Evolutionary conservation across 768 basidiomycete genomes (phyloP).

Genomic region (Mycena galericulata): DNA sequence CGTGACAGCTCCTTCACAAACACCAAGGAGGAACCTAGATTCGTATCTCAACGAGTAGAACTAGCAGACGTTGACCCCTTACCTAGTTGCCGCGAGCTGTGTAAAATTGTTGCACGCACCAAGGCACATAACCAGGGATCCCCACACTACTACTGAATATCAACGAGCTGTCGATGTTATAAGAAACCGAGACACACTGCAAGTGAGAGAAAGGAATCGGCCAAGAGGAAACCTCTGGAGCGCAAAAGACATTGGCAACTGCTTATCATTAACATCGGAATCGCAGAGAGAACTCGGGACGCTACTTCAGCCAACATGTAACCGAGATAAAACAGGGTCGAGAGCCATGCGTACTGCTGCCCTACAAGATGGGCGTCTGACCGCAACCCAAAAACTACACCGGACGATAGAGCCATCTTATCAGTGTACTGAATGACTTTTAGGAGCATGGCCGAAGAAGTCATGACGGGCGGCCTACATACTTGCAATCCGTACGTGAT

Average conservation of each 20-base stretch:
- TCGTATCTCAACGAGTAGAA: not conserved
- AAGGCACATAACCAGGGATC: slow-evolving; percentile 19
- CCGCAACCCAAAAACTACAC: slow-evolving; percentile 20
- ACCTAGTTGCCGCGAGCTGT: slow-evolving; percentile 21
- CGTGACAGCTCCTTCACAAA: slow-evolving; percentile 9
- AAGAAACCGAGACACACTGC: not conserved
- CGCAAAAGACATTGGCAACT: slow-evolving; percentile 25
- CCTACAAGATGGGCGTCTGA: slow-evolving; percentile 24
- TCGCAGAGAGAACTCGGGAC: not conserved
- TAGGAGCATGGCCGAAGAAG: not conserved
- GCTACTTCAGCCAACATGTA: slow-evolving; percentile 22
- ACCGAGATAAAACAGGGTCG: slow-evolving; percentile 18
- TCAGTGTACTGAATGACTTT: slow-evolving; percentile 13
- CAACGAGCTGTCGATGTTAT: too few species aligned
- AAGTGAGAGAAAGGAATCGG: slow-evolving; percentile 20
- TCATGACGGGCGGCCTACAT: not conserved
- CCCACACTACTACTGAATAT: not conserved
- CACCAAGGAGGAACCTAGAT: slow-evolving; percentile 7
- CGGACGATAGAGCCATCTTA: slow-evolving; percentile 20
- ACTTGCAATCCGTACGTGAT: slow-evolving; percentile 23
- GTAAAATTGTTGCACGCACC: slow-evolving; percentile 17
- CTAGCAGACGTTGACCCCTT: not conserved
- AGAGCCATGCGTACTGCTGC: slow-evolving; percentile 30
- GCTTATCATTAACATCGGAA: not conserved
- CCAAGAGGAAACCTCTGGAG: slow-evolving; percentile 25